Conservation (phyloP, 1,139 yeast species). For the Diutina ranongensis region DNA sequence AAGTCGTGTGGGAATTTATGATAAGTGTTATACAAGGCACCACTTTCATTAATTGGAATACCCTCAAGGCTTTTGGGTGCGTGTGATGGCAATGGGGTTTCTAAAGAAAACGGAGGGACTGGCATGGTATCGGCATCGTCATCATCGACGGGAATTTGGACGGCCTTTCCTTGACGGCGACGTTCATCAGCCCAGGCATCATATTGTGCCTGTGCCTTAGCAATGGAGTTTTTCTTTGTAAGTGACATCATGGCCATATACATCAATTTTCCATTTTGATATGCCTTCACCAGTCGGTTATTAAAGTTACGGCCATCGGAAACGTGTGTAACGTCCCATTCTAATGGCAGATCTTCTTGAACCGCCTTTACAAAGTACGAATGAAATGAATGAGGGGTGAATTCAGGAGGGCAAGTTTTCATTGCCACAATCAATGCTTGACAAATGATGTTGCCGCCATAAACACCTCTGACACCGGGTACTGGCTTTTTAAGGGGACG, state of each 20-base stretch:
- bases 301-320: slow-evolving; percentile 49
- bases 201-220: slow-evolving; percentile 11
- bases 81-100: slow-evolving; percentile 16
- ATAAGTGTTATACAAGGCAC: slow-evolving; percentile 14
- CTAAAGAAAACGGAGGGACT: slow-evolving; percentile 26
- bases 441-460: slow-evolving; percentile 31
- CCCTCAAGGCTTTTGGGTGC: slow-evolving; percentile 19
- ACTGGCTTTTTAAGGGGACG: slow-evolving; percentile 24
- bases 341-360: slow-evolving; percentile 11
- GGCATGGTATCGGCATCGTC: slow-evolving; percentile 16
- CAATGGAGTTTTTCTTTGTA: slow-evolving; percentile 22
- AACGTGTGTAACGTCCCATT: slow-evolving; percentile 15
- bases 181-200: slow-evolving; percentile 5
- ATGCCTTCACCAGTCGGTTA: slow-evolving; percentile 46
- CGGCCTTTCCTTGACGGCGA: slow-evolving; percentile 1
- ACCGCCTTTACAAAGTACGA: slow-evolving; percentile 28
- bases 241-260: slow-evolving; percentile 47
- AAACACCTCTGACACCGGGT: slow-evolving; percentile 24
- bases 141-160: slow-evolving; percentile 11
- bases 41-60: slow-evolving; percentile 7
- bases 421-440: slow-evolving; percentile 30
- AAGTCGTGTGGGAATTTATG: slow-evolving; percentile 33
- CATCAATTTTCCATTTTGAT: slow-evolving; percentile 38
- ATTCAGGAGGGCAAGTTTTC: slow-evolving; percentile 19
- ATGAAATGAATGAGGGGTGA: slow-evolving; percentile 32